Evolutionary conservation across 768 basidiomycete species (phyloP).

Genomic region (Boletellus emodensis): DNA sequence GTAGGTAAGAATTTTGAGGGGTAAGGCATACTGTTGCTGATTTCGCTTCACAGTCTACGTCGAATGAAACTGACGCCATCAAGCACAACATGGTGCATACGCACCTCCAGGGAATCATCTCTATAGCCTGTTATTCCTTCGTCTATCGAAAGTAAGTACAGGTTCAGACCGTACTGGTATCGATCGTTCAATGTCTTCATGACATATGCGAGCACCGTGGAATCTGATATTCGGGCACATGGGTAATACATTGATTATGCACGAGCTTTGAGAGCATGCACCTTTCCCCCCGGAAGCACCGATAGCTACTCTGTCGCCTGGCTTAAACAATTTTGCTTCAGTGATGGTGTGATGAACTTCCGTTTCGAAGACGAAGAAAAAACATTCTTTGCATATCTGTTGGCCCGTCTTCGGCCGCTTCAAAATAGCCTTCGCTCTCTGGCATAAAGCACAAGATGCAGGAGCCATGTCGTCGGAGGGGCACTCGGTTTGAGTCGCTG

Average conservation of each 20-base stretch:
- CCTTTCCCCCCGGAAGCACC: slow-evolving; percentile 99
- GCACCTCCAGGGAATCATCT: slow-evolving; percentile 92
- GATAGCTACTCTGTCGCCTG: slow-evolving; percentile 91
- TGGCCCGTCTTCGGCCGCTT: slow-evolving; percentile 97
- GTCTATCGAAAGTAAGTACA: slow-evolving; percentile 94
- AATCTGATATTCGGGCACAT: slow-evolving; percentile 53
- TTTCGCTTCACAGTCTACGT: slow-evolving; percentile 94
- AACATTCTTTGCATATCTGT: slow-evolving; percentile 94
- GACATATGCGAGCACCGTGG: slow-evolving; percentile 94
- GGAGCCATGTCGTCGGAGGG: slow-evolving; percentile 59
- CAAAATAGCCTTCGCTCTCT: slow-evolving; percentile 75
- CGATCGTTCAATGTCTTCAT: slow-evolving; percentile 95
- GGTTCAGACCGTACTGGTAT: slow-evolving; percentile 85
- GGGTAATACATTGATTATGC: background rate
- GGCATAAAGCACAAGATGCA: slow-evolving; percentile 72
- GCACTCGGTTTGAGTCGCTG: background rate
- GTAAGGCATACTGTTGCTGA: slow-evolving; percentile 91
- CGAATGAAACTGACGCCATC: slow-evolving; percentile 1
- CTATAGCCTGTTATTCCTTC: slow-evolving; percentile 98
- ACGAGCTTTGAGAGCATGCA: slow-evolving; percentile 28
- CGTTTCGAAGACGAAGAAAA: slow-evolving; percentile 96
- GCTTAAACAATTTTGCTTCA: slow-evolving; percentile 75
- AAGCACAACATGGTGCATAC: slow-evolving; percentile 6
- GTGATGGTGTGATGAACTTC: slow-evolving; percentile 96
- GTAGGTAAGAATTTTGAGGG: slow-evolving; percentile 94